Evolutionary conservation across 2,329 filamentous ascomycete genomes (phyloP).

Genomic region (Aspergillus arachidicola): DNA sequence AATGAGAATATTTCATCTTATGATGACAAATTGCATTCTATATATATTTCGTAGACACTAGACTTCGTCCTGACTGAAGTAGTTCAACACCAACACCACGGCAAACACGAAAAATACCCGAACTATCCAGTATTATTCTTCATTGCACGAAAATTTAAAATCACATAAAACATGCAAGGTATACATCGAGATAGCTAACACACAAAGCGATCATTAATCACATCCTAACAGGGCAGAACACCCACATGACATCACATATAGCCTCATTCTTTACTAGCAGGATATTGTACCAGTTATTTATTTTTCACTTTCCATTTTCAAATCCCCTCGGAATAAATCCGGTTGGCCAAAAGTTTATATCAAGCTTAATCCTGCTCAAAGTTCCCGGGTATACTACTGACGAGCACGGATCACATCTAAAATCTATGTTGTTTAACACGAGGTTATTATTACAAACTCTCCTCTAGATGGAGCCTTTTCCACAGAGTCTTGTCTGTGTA

Average conservation of each 20-base stretch:
- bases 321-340: background rate
- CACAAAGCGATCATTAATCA: background rate
- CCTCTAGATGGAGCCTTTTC: too few species aligned
- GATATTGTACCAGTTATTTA: accelerated
- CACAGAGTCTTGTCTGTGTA: too few species aligned
- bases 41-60: background rate
- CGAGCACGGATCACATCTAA: background rate
- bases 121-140: background rate
- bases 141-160: background rate
- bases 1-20: background rate
- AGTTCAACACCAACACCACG: too few species aligned
- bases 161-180: background rate
- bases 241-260: background rate
- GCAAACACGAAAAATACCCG: too few species aligned
- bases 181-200: accelerated
- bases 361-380: background rate
- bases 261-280: background rate
- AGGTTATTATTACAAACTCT: too few species aligned
- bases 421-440: too few species aligned
- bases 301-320: background rate
- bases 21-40: background rate
- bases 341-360: background rate
- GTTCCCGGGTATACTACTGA: background rate
- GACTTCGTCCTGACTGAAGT: background rate
- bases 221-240: background rate